phyloP scores from a whole-genome alignment of 2,329 filamentous ascomycete genomes.

The Hymenoscyphus albidus region DNA sequence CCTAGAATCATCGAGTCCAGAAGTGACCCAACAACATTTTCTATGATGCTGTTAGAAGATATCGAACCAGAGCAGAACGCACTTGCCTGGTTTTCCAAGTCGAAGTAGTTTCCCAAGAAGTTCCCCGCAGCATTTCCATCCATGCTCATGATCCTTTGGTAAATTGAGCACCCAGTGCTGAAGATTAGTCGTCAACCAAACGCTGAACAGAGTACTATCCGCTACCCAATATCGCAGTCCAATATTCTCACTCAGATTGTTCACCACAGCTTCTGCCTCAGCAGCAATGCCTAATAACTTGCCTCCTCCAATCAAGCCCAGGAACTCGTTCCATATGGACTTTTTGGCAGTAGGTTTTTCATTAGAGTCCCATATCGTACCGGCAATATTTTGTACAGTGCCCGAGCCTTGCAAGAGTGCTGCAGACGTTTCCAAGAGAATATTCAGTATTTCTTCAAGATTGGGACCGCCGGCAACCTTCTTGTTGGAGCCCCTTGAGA shows the following conservation, averaged over 20 bases:
- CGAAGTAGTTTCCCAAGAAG: slow-evolving; percentile 32
- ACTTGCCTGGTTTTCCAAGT: slow-evolving; percentile 33
- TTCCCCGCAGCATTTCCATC: slow-evolving; percentile 30
- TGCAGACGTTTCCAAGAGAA: slow-evolving; percentile 42
- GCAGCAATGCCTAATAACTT: slow-evolving; percentile 55
- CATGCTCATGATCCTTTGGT: slow-evolving; percentile 18
- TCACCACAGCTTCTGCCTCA: slow-evolving; percentile 45
- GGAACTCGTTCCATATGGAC: slow-evolving; percentile 60
- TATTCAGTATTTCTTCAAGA: slow-evolving; percentile 35
- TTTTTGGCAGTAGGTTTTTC: slow-evolving; percentile 40
- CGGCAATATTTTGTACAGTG: slow-evolving; percentile 42
- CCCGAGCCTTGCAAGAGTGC: slow-evolving; percentile 42
- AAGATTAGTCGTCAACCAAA: slow-evolving; percentile 34
- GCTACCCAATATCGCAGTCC: slow-evolving; percentile 31
- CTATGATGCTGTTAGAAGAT: slow-evolving; percentile 20
- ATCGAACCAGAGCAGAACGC: not conserved
- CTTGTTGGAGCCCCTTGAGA: slow-evolving; percentile 40
- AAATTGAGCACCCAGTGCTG: slow-evolving; percentile 26
- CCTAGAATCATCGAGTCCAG: slow-evolving; percentile 24
- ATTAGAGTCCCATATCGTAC: slow-evolving; percentile 39
- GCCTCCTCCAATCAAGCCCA: slow-evolving; percentile 56
- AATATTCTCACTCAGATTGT: slow-evolving; percentile 29
- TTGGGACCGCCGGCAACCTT: slow-evolving; percentile 26
- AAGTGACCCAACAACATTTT: slow-evolving; percentile 29
- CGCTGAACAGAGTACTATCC: slow-evolving; percentile 30